Percentiles rank a stretch among this genome's conserved stretches.
Conservation (phyloP, 352 stramenopile genomes). For the Pythium pectinolyticum region DNA sequence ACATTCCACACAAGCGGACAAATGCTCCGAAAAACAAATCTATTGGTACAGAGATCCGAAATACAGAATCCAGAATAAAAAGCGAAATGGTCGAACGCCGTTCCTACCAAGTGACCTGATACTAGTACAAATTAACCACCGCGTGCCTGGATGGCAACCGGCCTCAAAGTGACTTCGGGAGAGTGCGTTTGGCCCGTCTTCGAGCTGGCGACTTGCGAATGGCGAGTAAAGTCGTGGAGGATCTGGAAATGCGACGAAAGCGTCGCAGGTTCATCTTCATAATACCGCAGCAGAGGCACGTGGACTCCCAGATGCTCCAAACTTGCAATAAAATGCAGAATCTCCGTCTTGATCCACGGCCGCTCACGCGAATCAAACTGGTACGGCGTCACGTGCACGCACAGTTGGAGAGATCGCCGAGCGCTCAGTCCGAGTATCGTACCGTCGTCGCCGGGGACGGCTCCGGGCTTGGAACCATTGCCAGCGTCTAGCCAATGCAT, state of each 20-base stretch:
- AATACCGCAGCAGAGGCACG: conserved; percentile 14
- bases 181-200: conserved; percentile 19
- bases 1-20: too few relatives aligned
- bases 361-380: conserved; percentile 46
- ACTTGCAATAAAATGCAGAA: conserved; percentile 14
- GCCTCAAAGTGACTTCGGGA: conserved; percentile 15
- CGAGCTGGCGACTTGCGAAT: background rate
- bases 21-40: too few relatives aligned
- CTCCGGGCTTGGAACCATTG: conserved; percentile 48
- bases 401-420: conserved; percentile 44
- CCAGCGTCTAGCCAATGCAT: conserved; percentile 70
- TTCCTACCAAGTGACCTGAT: too few relatives aligned
- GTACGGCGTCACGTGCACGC: conserved; percentile 70
- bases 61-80: too few relatives aligned
- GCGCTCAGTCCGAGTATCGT: conserved; percentile 38
- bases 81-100: too few relatives aligned
- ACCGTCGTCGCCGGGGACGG: conserved; percentile 36
- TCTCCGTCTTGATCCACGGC: conserved; percentile 57
- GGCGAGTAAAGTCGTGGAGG: conserved; percentile 15
- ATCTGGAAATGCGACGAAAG: conserved; percentile 19
- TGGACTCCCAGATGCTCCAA: conserved; percentile 4
- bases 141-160: conserved; percentile 16
- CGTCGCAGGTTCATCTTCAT: conserved; percentile 5
- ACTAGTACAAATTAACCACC: too few relatives aligned
- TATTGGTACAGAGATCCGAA: too few relatives aligned